phyloP scores from a whole-genome alignment of 257 asterid species.

The Oldenlandia corymbosa region DNA sequence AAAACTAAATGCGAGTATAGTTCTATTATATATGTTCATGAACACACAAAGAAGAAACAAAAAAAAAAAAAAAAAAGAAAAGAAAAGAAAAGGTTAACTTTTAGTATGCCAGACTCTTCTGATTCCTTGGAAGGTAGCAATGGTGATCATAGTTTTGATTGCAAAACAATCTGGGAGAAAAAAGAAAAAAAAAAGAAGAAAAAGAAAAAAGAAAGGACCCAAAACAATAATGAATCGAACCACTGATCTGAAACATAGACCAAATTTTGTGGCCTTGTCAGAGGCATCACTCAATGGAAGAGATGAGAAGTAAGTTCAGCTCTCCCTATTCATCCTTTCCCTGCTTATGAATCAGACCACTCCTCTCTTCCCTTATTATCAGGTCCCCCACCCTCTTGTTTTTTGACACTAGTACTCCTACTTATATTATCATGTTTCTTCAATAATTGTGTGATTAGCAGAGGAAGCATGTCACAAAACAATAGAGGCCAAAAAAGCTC shows the following conservation, averaged over 20 bases:
- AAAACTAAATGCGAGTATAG: too few relatives aligned
- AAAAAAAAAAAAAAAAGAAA: too few relatives aligned
- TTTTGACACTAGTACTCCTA: too few relatives aligned
- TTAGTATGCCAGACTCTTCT: conserved; percentile 10
- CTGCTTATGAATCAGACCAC: conserved; percentile 26
- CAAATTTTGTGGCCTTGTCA: conserved; percentile 42
- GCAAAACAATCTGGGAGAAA: conserved; percentile 9
- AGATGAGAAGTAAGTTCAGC: conserved; percentile 15
- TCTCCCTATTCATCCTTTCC: conserved; percentile 36
- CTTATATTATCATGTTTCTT: too few relatives aligned
- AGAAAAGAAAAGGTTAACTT: neutral
- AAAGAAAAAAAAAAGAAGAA: too few relatives aligned
- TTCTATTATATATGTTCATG: too few relatives aligned
- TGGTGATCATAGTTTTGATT: neutral
- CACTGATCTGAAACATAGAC: conserved; percentile 24
- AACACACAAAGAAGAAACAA: too few relatives aligned
- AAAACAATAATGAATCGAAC: conserved; percentile 15
- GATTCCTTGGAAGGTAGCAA: conserved; percentile 1
- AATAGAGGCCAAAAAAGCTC: too few relatives aligned
- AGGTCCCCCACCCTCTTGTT: too few relatives aligned
- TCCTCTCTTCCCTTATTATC: conserved; percentile 22
- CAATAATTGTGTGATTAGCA: too few relatives aligned
- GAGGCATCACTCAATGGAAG: conserved; percentile 25
- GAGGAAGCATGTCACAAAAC: too few relatives aligned
- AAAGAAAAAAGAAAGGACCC: conserved; percentile 1